phyloP scores from a whole-genome alignment of 2,329 filamentous ascomycete genomes.

The Orbilia oligospora region DNA sequence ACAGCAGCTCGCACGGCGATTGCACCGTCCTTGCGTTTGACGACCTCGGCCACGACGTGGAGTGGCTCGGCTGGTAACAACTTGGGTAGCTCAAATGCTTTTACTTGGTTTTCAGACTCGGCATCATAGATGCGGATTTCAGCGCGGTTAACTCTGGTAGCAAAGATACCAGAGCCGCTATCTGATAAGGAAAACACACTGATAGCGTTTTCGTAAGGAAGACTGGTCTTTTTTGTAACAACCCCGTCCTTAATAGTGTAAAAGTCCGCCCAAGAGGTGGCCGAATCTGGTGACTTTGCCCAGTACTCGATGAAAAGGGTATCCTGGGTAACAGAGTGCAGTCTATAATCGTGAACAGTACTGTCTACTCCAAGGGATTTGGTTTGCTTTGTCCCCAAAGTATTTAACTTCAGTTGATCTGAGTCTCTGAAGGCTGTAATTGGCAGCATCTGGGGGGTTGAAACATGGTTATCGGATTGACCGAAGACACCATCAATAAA shows the following conservation, averaged over 20 bases:
- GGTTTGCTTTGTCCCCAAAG: conserved; percentile 74
- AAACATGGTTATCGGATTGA: conserved; percentile 38
- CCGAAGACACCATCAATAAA: conserved; percentile 43
- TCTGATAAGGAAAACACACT: conserved; percentile 86
- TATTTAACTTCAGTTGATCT: conserved; percentile 77
- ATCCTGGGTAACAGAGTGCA: conserved; percentile 48
- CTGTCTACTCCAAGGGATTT: conserved; percentile 41
- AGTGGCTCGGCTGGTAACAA: conserved; percentile 70
- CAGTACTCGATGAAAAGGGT: conserved; percentile 50
- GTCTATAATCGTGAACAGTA: conserved; percentile 42
- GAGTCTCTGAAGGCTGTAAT: conserved; percentile 45
- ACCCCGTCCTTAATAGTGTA: conserved; percentile 82
- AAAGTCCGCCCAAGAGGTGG: conserved; percentile 78
- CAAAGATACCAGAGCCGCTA: conserved; percentile 86
- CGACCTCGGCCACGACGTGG: conserved; percentile 84
- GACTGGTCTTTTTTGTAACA: conserved; percentile 75
- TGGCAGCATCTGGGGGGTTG: conserved; percentile 47
- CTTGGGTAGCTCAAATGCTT: conserved; percentile 58
- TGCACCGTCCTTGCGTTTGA: conserved; percentile 76
- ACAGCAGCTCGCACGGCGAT: conserved; percentile 85
- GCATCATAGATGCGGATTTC: conserved; percentile 72
- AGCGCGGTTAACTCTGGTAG: conserved; percentile 79
- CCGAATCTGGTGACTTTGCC: conserved; percentile 34
- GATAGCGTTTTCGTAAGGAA: conserved; percentile 76
- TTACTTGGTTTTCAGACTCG: conserved; percentile 38